Conservation (phyloP, 306 rosid species). For the Rosa lucieae region DNA sequence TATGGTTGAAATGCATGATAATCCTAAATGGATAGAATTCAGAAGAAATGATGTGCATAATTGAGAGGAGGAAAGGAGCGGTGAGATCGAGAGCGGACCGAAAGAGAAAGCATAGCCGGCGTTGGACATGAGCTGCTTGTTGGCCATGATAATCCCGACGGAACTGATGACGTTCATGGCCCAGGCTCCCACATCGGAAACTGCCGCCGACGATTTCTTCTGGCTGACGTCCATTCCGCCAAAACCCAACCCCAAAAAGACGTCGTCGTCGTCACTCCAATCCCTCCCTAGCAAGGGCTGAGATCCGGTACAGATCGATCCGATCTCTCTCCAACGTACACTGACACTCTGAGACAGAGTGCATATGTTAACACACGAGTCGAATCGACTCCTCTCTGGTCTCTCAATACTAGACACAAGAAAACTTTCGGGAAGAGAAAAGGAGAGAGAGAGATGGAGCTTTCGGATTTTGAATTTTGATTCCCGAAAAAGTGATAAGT, state of each 20-base stretch:
- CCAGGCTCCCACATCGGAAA: slow-evolving; percentile 89
- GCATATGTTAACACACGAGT: neutral
- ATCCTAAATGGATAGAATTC: too few species aligned
- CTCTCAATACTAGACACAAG: too few species aligned
- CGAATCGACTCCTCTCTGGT: neutral
- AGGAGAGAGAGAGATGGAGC: neutral
- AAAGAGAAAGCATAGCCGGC: slow-evolving; percentile 73
- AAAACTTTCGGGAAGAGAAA: too few species aligned
- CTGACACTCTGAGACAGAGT: too few species aligned
- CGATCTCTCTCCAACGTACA: neutral
- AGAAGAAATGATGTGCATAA: neutral
- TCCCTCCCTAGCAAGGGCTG: neutral
- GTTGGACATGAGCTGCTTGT: slow-evolving; percentile 85
- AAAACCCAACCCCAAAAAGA: too few species aligned
- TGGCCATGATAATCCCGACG: slow-evolving; percentile 89
- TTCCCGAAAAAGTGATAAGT: neutral
- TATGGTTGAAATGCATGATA: neutral
- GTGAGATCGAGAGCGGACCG: slow-evolving; percentile 39
- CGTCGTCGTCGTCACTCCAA: neutral
- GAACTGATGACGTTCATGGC: slow-evolving; percentile 86
- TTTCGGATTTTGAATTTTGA: neutral
- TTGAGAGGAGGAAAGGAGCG: neutral
- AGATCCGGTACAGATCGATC: neutral
- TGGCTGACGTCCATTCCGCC: slow-evolving; percentile 53
- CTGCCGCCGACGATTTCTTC: slow-evolving; percentile 58